Conservation (phyloP, 257 asterid genomes). For the Apocynum venetum region DNA sequence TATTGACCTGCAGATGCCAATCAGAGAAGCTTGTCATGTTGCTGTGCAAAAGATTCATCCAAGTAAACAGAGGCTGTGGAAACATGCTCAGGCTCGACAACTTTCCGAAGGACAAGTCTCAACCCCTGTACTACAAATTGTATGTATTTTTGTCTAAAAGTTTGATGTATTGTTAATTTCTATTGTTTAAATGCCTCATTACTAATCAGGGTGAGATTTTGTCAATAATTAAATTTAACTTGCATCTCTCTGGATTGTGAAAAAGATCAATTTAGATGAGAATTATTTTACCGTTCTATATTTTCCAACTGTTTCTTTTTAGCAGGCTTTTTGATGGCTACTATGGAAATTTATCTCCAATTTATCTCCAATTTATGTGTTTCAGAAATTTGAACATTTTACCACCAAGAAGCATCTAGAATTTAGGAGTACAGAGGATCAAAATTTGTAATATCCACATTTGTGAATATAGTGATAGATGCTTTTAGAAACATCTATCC, state of each 20-base stretch:
- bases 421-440: background rate
- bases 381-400: background rate
- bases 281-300: background rate
- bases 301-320: background rate
- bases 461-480: background rate
- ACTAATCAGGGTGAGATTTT: background rate
- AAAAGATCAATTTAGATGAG: background rate
- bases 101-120: constrained; percentile 65
- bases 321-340: background rate
- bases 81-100: constrained; percentile 94
- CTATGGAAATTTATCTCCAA: background rate
- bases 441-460: background rate
- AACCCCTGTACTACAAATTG: constrained; percentile 89
- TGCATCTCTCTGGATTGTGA: background rate
- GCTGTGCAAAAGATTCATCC: constrained; percentile 92
- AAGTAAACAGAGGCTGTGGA: constrained; percentile 87
- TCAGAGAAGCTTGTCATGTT: constrained; percentile 97
- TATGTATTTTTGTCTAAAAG: constrained; percentile 22
- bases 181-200: background rate
- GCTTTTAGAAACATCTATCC: no score
- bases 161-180: background rate
- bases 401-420: background rate
- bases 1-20: constrained; percentile 67
- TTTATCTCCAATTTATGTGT: background rate
- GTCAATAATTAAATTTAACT: background rate